Conservation (phyloP, 129 eudicot species). For the Tanacetum coccineum region DNA sequence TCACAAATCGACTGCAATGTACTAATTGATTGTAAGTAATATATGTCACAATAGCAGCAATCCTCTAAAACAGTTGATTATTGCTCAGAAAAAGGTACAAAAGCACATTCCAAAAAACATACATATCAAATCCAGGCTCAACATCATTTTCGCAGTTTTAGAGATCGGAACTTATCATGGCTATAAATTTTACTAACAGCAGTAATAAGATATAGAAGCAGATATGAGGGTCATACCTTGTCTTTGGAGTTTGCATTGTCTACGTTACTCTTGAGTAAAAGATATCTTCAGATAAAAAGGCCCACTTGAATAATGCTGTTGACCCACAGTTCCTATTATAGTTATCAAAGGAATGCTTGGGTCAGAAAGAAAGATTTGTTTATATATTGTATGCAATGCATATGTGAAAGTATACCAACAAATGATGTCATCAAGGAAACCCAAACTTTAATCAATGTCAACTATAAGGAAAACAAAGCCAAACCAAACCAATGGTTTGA, state of each 20-base stretch:
- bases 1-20: background rate
- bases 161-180: slow-evolving; percentile 2
- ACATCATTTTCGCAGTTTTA: slow-evolving; percentile 4
- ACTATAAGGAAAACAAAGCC: slow-evolving; percentile 6
- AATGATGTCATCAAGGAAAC: slow-evolving; percentile 26
- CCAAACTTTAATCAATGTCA: slow-evolving; percentile 35
- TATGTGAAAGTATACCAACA: slow-evolving; percentile 23
- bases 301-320: slow-evolving; percentile 51
- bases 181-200: background rate
- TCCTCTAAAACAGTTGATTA: background rate
- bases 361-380: slow-evolving; percentile 35
- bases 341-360: slow-evolving; percentile 33
- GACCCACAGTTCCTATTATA: slow-evolving; percentile 42
- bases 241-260: slow-evolving; percentile 77
- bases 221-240: slow-evolving; percentile 49
- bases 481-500: slow-evolving; percentile 19
- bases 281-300: slow-evolving; percentile 32
- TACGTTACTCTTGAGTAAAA: slow-evolving; percentile 28
- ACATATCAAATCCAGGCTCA: background rate
- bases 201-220: background rate
- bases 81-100: too few species aligned
- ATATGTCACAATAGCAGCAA: background rate
- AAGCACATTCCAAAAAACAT: too few species aligned
- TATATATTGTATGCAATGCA: slow-evolving; percentile 20
- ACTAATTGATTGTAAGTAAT: background rate